These are phyloP conservation scores for Sinapis alba DNA, from an alignment of 441 rosid species.

Conservation along the genomic window DNA sequence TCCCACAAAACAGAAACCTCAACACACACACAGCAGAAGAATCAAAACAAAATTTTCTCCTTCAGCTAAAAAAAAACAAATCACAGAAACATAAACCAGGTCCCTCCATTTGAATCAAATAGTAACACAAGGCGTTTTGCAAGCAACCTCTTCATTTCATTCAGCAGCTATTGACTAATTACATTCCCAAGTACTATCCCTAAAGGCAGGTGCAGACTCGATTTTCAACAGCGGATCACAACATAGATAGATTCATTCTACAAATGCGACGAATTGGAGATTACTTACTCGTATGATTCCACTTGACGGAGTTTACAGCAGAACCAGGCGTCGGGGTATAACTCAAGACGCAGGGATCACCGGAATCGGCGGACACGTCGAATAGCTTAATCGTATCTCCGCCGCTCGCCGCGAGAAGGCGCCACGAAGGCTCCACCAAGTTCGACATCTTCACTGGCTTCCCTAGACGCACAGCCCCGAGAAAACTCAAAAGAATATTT, in stretches of 20 bases:
- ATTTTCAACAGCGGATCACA: not conserved
- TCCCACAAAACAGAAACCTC: no score
- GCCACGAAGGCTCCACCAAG: slow-evolving; percentile 69
- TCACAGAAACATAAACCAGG: not conserved
- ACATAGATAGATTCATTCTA: slow-evolving; percentile 3
- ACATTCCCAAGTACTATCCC: slow-evolving; percentile 12
- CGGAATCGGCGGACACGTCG: slow-evolving; percentile 68
- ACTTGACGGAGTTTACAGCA: slow-evolving; percentile 82
- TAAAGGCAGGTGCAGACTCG: slow-evolving; percentile 16
- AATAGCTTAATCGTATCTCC: slow-evolving; percentile 93
- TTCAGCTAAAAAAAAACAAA: not conserved
- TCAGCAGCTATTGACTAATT: not conserved
- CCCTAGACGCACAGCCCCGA: not conserved
- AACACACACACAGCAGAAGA: no score
- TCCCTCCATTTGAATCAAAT: not conserved
- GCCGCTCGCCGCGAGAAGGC: slow-evolving; percentile 75
- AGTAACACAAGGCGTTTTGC: not conserved
- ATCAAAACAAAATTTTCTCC: no score
- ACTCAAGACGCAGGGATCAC: slow-evolving; percentile 77
- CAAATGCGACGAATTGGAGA: slow-evolving; percentile 10
- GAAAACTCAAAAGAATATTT: not conserved
- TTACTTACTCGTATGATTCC: slow-evolving; percentile 87
- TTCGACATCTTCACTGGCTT: slow-evolving; percentile 43
- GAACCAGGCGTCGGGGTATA: slow-evolving; percentile 78
- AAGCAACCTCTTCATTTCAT: slow-evolving; percentile 14